Conservation (phyloP, 163 green algal genomes). For the Chlorella variabilis region DNA sequence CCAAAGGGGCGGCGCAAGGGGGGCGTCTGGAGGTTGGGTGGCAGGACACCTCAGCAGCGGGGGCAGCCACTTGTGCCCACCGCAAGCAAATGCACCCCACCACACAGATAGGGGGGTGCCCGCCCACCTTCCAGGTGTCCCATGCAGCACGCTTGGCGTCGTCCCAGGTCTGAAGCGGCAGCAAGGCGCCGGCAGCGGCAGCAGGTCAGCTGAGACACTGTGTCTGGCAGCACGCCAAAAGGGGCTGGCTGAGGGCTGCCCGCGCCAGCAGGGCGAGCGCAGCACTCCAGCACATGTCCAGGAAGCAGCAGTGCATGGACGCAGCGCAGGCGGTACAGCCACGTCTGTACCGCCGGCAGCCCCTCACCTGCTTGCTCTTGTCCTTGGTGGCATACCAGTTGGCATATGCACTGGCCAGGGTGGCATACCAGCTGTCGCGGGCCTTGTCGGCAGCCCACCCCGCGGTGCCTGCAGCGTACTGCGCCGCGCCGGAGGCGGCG, state of each 20-base stretch:
- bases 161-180: conserved; percentile 17
- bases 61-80: too few species aligned
- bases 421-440: not conserved
- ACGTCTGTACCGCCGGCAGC: too few species aligned
- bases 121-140: conserved; percentile 32
- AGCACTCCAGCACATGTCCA: too few species aligned
- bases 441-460: conserved; percentile 28
- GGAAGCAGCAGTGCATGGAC: not conserved
- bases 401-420: not conserved
- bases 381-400: conserved; percentile 26
- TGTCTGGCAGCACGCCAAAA: not conserved
- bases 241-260: not conserved
- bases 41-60: too few species aligned
- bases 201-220: too few species aligned
- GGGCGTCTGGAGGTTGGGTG: too few species aligned
- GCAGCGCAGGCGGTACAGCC: not conserved
- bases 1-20: too few species aligned
- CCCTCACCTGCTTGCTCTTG: conserved; percentile 30
- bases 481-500: not conserved
- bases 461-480: not conserved
- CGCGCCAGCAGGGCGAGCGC: too few species aligned
- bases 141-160: conserved; percentile 24
- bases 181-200: too few species aligned
- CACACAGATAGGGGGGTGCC: too few species aligned
- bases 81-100: too few species aligned